Evolutionary conservation across 768 basidiomycete species (phyloP), one percentile per base, ranked within the genome.

Genomic region (Suillus ampliporus): DNA sequence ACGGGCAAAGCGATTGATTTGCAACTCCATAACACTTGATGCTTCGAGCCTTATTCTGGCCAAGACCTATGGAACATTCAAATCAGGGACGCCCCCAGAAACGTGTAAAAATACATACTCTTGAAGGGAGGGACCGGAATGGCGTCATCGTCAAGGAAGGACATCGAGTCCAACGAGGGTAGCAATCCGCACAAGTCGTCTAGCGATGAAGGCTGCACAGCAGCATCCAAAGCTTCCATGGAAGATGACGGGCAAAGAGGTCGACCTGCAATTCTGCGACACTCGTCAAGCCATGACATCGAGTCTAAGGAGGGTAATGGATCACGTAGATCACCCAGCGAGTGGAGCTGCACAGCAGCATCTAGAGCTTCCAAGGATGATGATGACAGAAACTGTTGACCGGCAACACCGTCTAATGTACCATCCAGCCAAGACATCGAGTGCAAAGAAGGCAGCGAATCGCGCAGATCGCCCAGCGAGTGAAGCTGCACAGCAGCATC

Each of bases 261-360:
- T 51, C 31, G 50, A 31, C 50, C 17, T 31, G 50, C 31, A 51
- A 31, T 17, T 10, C 31, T 10, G 50, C 31, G 19, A 11, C 19
- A 51, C 11, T 51, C 50, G n/a, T 51, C 50, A 51, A 51, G 50
- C 50, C 50, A 51, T 10, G 50, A 51, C 31, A 34, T 51, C 50
- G 50, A 51, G 50, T 51, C 50, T 11, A 51, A 51, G 19, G 11
- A 34, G 34, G 31, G 50, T 19, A 51, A 7, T 19, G 19, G 6
- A 17, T n/a, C 50, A 34, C 11, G 19, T n/a, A 51, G 19, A 51
- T 51, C 50, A 28, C 50, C 50, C 5, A 34, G 19, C 19, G 50
- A 51, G 34, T 51, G 31, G 34, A 10, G 5, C 31, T 51, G 31
- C 50, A 51, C 31, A 31, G 50, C 50, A 51, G 50, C 31, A 34